These are phyloP conservation scores for Monosporascus sp. DNA, from an alignment of 2,329 filamentous ascomycete genomes.

Conservation along the genomic window DNA sequence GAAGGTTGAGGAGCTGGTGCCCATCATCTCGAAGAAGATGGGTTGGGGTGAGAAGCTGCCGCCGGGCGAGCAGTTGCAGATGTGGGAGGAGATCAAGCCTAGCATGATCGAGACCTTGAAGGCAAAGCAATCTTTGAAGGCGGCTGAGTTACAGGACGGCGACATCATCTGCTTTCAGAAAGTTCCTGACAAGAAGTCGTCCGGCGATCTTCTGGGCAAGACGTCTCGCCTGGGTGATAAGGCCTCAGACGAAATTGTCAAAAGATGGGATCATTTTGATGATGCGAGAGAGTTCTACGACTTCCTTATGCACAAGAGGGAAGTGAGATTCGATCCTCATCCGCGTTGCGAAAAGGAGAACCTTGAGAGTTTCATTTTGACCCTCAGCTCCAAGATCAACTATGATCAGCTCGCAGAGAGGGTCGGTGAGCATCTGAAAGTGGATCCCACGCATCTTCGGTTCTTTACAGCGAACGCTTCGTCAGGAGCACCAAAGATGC, in stretches of 20 bases:
- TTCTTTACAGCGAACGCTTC: constrained; percentile 81
- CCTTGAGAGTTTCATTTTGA: constrained; percentile 67
- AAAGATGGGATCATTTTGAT: constrained; percentile 49
- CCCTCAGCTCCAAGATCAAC: constrained; percentile 79
- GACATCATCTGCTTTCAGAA: constrained; percentile 95
- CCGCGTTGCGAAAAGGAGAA: constrained; percentile 52
- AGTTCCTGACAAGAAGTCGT: constrained; percentile 43
- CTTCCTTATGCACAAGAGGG: constrained; percentile 79
- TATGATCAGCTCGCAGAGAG: constrained; percentile 85
- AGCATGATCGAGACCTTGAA: constrained; percentile 96
- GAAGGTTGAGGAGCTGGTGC: constrained; percentile 79
- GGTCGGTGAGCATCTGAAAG: constrained; percentile 70
- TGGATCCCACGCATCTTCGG: constrained; percentile 81
- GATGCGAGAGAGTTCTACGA: constrained; percentile 90
- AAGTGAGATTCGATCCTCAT: constrained; percentile 71
- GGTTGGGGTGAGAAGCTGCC: constrained; percentile 74
- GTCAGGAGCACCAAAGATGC: constrained; percentile 70
- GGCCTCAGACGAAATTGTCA: constrained; percentile 31
- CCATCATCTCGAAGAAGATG: constrained; percentile 76
- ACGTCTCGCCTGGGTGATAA: constrained; percentile 35
- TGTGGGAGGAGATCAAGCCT: constrained; percentile 98
- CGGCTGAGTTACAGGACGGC: constrained; percentile 92
- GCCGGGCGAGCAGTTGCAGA: constrained; percentile 54
- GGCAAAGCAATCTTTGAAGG: constrained; percentile 79
- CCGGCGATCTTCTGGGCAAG: constrained; percentile 33